Conservation (phyloP, 306 rosid species). For the Trifolium repens region DNA sequence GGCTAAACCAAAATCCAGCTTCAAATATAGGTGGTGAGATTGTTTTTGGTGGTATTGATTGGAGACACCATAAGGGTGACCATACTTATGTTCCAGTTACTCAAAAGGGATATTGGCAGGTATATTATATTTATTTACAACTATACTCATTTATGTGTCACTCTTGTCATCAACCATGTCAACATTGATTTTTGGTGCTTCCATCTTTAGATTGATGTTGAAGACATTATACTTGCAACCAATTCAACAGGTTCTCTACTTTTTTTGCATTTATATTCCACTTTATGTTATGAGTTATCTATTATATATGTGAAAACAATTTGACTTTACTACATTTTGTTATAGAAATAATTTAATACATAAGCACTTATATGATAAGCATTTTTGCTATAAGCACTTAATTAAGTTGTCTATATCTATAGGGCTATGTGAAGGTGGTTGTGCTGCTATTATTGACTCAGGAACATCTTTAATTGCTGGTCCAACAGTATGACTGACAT, state of each 20-base stretch:
- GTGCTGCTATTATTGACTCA: conserved; percentile 86
- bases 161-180: conserved; percentile 32
- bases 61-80: conserved; percentile 67
- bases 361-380: too few species aligned
- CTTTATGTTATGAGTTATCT: background rate
- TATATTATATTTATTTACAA: conserved; percentile 32
- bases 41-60: conserved; percentile 58
- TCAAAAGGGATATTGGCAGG: conserved; percentile 91
- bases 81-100: conserved; percentile 89
- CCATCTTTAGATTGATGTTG: conserved; percentile 41
- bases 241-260: conserved; percentile 40
- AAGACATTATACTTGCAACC: conserved; percentile 30
- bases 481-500: conserved; percentile 61
- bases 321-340: too few species aligned
- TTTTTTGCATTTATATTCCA: background rate
- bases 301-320: background rate
- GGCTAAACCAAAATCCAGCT: conserved; percentile 49
- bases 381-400: too few species aligned
- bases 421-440: conserved; percentile 78
- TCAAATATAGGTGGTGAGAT: conserved; percentile 56
- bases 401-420: conserved; percentile 19
- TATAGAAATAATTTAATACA: too few species aligned
- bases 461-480: conserved; percentile 90
- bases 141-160: background rate
- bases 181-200: conserved; percentile 24